A percentile compares a stretch with the other conserved stretches of the same genome.
phyloP scores from a whole-genome alignment of 2,329 filamentous ascomycete genomes.

The Xylaria sp. region DNA sequence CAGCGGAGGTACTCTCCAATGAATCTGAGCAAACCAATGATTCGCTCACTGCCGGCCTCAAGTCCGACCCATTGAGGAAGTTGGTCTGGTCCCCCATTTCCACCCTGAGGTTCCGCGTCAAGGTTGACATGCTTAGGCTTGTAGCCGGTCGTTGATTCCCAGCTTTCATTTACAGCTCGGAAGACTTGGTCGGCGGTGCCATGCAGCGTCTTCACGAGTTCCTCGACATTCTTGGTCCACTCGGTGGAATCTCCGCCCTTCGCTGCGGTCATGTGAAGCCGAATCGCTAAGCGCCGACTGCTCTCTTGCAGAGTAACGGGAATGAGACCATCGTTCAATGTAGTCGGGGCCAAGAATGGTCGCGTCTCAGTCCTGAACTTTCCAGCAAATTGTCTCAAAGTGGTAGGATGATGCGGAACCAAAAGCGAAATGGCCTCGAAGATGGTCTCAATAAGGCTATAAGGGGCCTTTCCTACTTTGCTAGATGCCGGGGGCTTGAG shows the following conservation, averaged over 20 bases:
- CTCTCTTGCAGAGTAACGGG: conserved; percentile 50
- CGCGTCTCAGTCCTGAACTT: conserved; percentile 60
- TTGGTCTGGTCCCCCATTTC: conserved; percentile 41
- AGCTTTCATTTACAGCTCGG: conserved; percentile 73
- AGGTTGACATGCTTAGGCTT: conserved; percentile 39
- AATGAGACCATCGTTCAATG: conserved; percentile 43
- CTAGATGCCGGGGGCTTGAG: conserved; percentile 42
- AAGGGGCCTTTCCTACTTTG: conserved; percentile 38
- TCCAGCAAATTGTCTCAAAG: conserved; percentile 68
- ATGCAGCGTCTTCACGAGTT: conserved; percentile 61
- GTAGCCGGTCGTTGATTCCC: conserved; percentile 61
- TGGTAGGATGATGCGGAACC: conserved; percentile 74
- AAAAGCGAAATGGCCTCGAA: conserved; percentile 67
- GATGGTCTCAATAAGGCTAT: conserved; percentile 57
- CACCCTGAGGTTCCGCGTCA: conserved; percentile 44
- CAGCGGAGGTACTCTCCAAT: conserved; percentile 58
- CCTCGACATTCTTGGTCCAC: conserved; percentile 64
- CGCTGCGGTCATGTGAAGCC: conserved; percentile 73
- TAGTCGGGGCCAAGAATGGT: conserved; percentile 59
- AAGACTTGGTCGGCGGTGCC: conserved; percentile 70
- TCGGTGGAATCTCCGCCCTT: conserved; percentile 74
- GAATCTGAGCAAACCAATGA: conserved; percentile 60
- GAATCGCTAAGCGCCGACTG: conserved; percentile 60
- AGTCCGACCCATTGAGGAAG: conserved; percentile 71
- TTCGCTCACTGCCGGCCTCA: conserved; percentile 64